phyloP scores from a whole-genome alignment of 495 filamentous ascomycete genomes.

The Penicillium simplicissimum region DNA sequence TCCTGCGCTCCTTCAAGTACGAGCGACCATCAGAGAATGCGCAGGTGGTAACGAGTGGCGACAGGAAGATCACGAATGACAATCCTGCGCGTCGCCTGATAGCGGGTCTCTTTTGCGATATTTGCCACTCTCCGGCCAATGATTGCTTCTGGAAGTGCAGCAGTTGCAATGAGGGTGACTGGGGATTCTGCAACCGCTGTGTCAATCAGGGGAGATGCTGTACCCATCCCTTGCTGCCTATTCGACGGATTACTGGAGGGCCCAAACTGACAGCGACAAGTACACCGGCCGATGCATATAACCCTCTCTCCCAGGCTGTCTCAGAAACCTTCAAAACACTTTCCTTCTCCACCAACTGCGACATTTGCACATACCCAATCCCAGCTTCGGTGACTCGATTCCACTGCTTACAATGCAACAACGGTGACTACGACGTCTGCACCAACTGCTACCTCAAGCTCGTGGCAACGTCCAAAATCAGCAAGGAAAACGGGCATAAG shows the following conservation, averaged over 20 bases:
- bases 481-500: conserved; percentile 67
- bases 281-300: conserved; percentile 26
- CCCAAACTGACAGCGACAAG: conserved; percentile 25
- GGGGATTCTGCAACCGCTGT: conserved; percentile 85
- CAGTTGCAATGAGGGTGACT: conserved; percentile 83
- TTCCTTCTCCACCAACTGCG: conserved; percentile 68
- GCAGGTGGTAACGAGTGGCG: conserved; percentile 28
- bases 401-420: conserved; percentile 70
- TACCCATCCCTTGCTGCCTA: conserved; percentile 72
- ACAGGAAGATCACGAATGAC: conserved; percentile 54
- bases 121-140: conserved; percentile 70
- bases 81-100: conserved; percentile 67
- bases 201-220: conserved; percentile 76
- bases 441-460: conserved; percentile 69
- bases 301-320: conserved; percentile 33
- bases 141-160: conserved; percentile 83
- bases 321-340: conserved; percentile 56
- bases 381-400: conserved; percentile 65
- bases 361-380: conserved; percentile 71
- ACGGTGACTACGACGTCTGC: conserved; percentile 85
- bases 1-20: conserved; percentile 67
- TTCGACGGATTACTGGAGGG: conserved; percentile 45
- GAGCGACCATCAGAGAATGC: conserved; percentile 48
- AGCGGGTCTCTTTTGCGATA: conserved; percentile 78
- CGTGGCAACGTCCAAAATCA: conserved; percentile 59